Conservation (phyloP, 371 early-diverging fungal genomes). For the Mucor irregularis region DNA sequence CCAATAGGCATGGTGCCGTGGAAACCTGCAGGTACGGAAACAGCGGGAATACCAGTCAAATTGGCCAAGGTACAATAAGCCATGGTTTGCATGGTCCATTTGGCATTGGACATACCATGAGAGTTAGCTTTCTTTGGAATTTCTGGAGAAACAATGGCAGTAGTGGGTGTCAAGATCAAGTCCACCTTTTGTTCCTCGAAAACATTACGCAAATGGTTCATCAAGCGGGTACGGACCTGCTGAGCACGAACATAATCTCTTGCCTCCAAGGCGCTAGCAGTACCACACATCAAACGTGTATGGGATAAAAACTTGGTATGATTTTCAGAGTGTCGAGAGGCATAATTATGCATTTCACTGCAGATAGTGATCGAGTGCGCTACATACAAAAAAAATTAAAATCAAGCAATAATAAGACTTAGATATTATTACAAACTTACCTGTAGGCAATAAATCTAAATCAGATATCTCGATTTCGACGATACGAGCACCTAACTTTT, state of each 20-base stretch:
- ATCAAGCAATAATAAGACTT: no score
- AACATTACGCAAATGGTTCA: slow-evolving; percentile 49
- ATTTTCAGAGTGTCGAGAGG: slow-evolving; percentile 20
- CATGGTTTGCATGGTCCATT: slow-evolving; percentile 53
- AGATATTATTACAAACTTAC: no score
- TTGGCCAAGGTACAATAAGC: slow-evolving; percentile 64
- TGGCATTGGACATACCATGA: slow-evolving; percentile 59
- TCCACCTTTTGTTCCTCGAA: slow-evolving; percentile 52
- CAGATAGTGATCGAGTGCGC: slow-evolving; percentile 70
- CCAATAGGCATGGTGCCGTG: slow-evolving; percentile 63
- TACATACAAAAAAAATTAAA: slow-evolving; percentile 4
- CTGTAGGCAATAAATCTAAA: slow-evolving; percentile 45
- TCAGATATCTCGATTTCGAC: slow-evolving; percentile 70
- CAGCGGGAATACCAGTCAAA: slow-evolving; percentile 70
- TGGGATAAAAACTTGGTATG: slow-evolving; percentile 27
- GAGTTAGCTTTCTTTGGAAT: slow-evolving; percentile 47
- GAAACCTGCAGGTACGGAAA: slow-evolving; percentile 66
- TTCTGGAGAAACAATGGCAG: slow-evolving; percentile 60
- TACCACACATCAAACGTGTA: slow-evolving; percentile 35
- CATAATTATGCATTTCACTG: slow-evolving; percentile 59
- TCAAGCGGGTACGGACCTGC: slow-evolving; percentile 60
- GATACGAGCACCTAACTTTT: slow-evolving; percentile 58
- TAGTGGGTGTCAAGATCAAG: slow-evolving; percentile 60
- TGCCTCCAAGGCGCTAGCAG: slow-evolving; percentile 17
- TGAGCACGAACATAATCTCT: slow-evolving; percentile 60